Conservation (phyloP, 2,329 filamentous ascomycete species). For the Exophiala sideris region DNA sequence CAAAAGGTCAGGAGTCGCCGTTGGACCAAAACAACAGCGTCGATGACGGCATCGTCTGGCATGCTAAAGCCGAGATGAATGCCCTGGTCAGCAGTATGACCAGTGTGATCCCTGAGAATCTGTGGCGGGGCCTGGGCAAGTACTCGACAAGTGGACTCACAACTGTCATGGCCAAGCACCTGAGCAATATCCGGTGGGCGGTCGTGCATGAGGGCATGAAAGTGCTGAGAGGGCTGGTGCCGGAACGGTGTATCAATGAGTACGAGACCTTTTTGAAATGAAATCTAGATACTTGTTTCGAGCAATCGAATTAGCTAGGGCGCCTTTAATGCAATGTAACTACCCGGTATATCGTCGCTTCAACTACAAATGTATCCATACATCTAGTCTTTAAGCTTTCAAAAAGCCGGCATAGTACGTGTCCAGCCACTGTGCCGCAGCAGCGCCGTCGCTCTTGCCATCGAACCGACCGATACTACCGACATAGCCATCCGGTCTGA, state of each 20-base stretch:
- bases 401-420: conserved; percentile 51
- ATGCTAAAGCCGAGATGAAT: conserved; percentile 38
- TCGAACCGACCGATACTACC: conserved; percentile 55
- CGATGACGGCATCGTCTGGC: conserved; percentile 26
- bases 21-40: conserved; percentile 33
- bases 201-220: conserved; percentile 61
- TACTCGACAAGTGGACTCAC: conserved; percentile 53
- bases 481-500: conserved; percentile 71
- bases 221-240: conserved; percentile 41
- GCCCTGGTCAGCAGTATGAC: conserved; percentile 37
- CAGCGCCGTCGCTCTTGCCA: conserved; percentile 31
- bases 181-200: conserved; percentile 59
- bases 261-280: conserved; percentile 8
- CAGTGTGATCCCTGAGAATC: conserved; percentile 35
- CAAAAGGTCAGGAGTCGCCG: too few species aligned
- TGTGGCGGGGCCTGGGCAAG: conserved; percentile 41
- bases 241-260: conserved; percentile 11
- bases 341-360: not conserved
- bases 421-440: conserved; percentile 47
- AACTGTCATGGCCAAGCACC: conserved; percentile 53
- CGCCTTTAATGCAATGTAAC: not conserved
- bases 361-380: not conserved
- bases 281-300: not conserved
- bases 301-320: not conserved
- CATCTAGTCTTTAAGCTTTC: conserved; percentile 12